Base-by-base conservation (phyloP, 2,329 filamentous ascomycete genomes). In the Diaporthe sp. region DNA sequence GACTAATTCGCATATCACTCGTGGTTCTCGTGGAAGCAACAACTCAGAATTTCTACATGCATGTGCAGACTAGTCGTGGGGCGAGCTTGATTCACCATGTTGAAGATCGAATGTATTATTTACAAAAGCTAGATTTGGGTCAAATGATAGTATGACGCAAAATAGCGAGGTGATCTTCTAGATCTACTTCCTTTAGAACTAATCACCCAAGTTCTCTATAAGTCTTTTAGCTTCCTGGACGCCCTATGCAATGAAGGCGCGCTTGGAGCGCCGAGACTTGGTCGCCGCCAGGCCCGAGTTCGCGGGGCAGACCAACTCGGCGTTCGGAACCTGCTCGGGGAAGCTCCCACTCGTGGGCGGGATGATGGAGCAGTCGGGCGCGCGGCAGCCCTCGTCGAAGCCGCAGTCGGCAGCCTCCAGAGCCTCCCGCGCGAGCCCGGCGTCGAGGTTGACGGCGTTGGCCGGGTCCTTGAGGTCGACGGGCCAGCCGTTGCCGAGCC, bases 261-360 rank as follows among this genome's bases (percentile, higher is more conserved):
- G 65, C 34, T 19, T 39, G 17, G 46, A 70, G 17, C 34, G 65
- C 31, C 65, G 25, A 42, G 46, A 55, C 49, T 28, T 51, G 19
- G 28, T 22, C 62, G 28, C 19, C 28, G 34, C 49, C 37, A 70
- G 49, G n/a, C 65, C 13, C 17, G 49, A 31, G 2, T 2, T 13
- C 44, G 65, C 34, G 25, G 65, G 13, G 49, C 65, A 70, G 22
- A 70, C 65, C 12, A 70, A 37, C 46, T 25, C 12, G 13, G 65
- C 65, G 22, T 70, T 70, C 1, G 49, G 28, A 28, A 70, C 65
- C 65, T 70, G 65, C 65, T 70, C 65, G 2, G 65, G 65, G 65
- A 70, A 70, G 34, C 1, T 25, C 49, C 65, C 65, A 34, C 65
- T 70, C 65, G 65, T 70, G 65, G 65, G 65, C 65, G 65, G 65